Conservation (phyloP, 164 flowering plant species). For the Vitis labrusca region DNA sequence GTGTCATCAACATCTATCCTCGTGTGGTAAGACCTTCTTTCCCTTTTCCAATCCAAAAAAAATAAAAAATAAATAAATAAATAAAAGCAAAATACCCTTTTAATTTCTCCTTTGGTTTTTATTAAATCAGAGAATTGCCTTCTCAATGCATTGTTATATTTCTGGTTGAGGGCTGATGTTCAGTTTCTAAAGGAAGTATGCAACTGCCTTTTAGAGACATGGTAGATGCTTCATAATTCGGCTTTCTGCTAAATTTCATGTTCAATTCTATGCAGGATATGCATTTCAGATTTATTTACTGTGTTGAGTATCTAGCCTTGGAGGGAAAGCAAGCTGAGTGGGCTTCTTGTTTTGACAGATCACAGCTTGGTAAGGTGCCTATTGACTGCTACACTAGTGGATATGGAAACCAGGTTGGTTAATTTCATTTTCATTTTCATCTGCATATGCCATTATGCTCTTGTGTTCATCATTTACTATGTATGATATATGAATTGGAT, state of each 20-base stretch:
- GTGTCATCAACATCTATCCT: conserved; percentile 39
- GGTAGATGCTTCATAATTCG: too few species aligned
- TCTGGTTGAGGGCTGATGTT: too few species aligned
- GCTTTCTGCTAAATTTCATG: too few species aligned
- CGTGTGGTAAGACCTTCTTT: conserved; percentile 16
- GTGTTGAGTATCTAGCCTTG: conserved; percentile 23
- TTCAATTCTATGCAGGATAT: conserved; percentile 11
- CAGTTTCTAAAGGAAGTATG: too few species aligned
- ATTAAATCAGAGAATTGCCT: too few species aligned
- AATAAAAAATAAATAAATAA: too few species aligned
- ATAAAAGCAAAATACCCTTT: too few species aligned
- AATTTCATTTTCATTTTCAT: too few species aligned
- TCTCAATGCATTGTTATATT: too few species aligned
- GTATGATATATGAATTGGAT: neutral
- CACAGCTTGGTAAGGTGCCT: conserved; percentile 16
- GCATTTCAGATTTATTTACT: conserved; percentile 28
- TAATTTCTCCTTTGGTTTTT: too few species aligned
- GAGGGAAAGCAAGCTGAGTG: conserved; percentile 17
- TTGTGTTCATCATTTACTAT: neutral
- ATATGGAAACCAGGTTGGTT: conserved; percentile 18
- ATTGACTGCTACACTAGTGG: conserved; percentile 33
- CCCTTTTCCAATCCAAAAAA: neutral
- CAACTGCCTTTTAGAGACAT: too few species aligned
- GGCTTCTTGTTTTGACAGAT: conserved; percentile 21
- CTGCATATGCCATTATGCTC: too few species aligned